These are phyloP conservation scores for Aspergillus niger DNA, from an alignment of 2,329 filamentous ascomycete genomes.

Conservation along the genomic window DNA sequence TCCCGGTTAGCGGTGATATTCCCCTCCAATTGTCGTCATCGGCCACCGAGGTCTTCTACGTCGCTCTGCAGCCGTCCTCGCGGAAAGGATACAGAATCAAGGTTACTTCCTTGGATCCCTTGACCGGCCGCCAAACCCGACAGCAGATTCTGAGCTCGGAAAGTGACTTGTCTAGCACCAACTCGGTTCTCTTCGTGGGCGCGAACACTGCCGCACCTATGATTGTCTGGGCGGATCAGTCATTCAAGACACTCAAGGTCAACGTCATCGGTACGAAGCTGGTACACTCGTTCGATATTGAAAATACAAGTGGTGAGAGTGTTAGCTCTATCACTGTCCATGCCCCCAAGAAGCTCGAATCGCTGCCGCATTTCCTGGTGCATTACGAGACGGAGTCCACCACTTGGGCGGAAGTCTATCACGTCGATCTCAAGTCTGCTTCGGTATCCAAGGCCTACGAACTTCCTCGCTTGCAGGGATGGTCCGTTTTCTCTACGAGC, in stretches of 20 bases:
- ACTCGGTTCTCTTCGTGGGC: slow-evolving; percentile 45
- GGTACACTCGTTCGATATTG: slow-evolving; percentile 41
- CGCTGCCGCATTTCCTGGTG: slow-evolving; percentile 79
- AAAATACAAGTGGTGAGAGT: slow-evolving; percentile 43
- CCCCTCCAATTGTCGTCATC: slow-evolving; percentile 76
- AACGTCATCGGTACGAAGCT: slow-evolving; percentile 49
- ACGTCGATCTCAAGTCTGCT: slow-evolving; percentile 71
- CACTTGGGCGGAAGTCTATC: slow-evolving; percentile 84
- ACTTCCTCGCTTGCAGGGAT: slow-evolving; percentile 69
- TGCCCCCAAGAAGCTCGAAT: slow-evolving; percentile 70
- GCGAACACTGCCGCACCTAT: slow-evolving; percentile 45
- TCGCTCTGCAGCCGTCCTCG: slow-evolving; percentile 69
- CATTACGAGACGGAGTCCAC: slow-evolving; percentile 70
- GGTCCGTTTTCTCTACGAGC: slow-evolving; percentile 76
- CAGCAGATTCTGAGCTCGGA: slow-evolving; percentile 74
- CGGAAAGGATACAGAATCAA: slow-evolving; percentile 74
- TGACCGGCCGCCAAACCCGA: slow-evolving; percentile 70
- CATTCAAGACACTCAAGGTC: slow-evolving; percentile 46
- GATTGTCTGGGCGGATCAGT: slow-evolving; percentile 49
- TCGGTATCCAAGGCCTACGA: slow-evolving; percentile 76
- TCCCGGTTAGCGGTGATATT: slow-evolving; percentile 58
- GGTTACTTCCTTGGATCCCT: slow-evolving; percentile 70
- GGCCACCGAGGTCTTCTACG: slow-evolving; percentile 69
- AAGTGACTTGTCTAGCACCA: slow-evolving; percentile 60
- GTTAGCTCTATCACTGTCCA: slow-evolving; percentile 66